A percentile compares a stretch with the other conserved stretches of the same genome.
Evolutionary conservation across 1,284 basidiomycete species (phyloP).

Genomic region (Acaromyces ingoldii): DNA sequence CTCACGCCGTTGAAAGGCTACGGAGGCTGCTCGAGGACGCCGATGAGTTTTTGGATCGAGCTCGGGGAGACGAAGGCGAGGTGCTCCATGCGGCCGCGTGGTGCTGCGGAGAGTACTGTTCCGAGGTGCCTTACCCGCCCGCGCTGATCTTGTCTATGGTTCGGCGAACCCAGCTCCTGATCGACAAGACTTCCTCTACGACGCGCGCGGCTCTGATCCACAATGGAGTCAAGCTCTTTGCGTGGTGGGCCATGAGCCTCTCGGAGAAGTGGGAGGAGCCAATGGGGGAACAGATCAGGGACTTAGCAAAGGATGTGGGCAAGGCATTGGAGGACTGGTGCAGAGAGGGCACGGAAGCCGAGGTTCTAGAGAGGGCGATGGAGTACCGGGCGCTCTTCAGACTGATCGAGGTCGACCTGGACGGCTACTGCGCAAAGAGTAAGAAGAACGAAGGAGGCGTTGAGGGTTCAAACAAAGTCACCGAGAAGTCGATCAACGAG

Average conservation of each 20-base stretch:
- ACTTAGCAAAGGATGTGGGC: constrained; percentile 62
- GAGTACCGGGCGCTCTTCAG: constrained; percentile 73
- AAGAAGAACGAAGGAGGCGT: neutral
- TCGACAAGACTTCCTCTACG: constrained; percentile 13
- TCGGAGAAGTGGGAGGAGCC: constrained; percentile 71
- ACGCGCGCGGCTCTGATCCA: constrained; percentile 62
- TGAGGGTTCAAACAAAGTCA: neutral
- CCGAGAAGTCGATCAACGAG: neutral
- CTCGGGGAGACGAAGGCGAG: constrained; percentile 56
- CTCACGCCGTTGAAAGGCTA: constrained; percentile 76
- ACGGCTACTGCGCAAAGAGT: neutral
- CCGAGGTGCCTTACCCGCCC: constrained; percentile 43
- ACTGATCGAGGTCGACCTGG: constrained; percentile 76
- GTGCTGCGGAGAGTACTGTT: constrained; percentile 87
- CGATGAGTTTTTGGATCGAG: constrained; percentile 39
- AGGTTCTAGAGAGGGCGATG: constrained; percentile 84
- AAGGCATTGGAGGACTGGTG: constrained; percentile 59
- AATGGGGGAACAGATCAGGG: constrained; percentile 65
- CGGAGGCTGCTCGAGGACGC: constrained; percentile 61
- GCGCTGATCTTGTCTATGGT: constrained; percentile 28
- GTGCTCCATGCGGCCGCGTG: constrained; percentile 86
- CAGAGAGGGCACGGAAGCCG: constrained; percentile 60
- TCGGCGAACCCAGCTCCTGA: constrained; percentile 7
- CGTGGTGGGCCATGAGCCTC: constrained; percentile 70
- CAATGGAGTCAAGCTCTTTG: constrained; percentile 78